Percentiles rank a stretch among this genome's conserved stretches.
phyloP scores from a whole-genome alignment of 108 stramenopile species.

The Nannochloropsis oceanica region DNA sequence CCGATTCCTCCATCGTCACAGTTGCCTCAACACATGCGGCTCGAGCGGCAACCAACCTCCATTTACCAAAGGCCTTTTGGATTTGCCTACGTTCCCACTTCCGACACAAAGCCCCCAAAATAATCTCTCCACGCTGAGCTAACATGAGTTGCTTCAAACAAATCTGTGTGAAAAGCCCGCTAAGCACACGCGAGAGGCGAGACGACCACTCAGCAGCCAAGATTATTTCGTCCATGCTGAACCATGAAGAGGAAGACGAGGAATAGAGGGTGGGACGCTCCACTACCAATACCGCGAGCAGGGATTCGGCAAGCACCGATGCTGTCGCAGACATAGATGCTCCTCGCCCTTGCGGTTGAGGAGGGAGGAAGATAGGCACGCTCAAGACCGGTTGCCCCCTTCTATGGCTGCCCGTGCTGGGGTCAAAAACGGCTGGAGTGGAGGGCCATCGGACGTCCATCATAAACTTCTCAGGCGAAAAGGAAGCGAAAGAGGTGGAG shows the following conservation, averaged over 20 bases:
- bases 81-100: not conserved
- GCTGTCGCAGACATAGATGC: not conserved
- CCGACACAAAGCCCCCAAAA: not conserved
- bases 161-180: not conserved
- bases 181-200: not conserved
- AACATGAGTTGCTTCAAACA: not conserved
- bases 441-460: not conserved
- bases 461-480: not conserved
- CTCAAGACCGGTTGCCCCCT: not conserved
- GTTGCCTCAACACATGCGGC: not conserved
- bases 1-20: not conserved
- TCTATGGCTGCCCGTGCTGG: not conserved
- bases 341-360: not conserved
- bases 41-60: not conserved
- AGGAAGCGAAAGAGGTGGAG: not conserved
- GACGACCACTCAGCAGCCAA: not conserved
- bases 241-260: not conserved
- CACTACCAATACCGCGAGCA: not conserved
- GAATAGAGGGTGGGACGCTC: not conserved
- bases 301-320: not conserved
- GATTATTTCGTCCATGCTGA: not conserved
- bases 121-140: not conserved
- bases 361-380: not conserved
- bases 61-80: not conserved
- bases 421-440: not conserved